Base-by-base conservation (phyloP, 306 rosid genomes). In the Trifolium pratense region DNA sequence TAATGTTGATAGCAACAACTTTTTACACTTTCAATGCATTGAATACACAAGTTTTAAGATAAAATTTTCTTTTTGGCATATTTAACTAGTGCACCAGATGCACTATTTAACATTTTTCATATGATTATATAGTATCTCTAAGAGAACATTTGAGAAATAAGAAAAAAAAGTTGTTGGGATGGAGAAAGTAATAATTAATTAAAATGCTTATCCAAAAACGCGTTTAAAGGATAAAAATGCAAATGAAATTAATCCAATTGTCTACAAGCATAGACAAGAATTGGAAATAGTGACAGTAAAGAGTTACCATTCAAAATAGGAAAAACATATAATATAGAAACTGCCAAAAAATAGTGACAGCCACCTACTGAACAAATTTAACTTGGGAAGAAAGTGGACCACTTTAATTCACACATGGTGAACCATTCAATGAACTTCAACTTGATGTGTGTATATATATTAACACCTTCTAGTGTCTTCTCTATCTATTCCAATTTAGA, bases 311-410 rank as follows among this genome's bases (percentile, higher is more conserved):
- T 52, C 34, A 31, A 59, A 80, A 15, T n/a, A 51, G 62, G 65
- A 61, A 62, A 75, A 39, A 29, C 66, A 75, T 62, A 68, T 26
- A 42, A 75, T 61, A 29, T 71, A 69, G 75, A 75, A 85, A 76
- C 69, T 75, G 82, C 67, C 79, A 71, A 72, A 76, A 32, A 17
- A 43, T 17, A 21, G 70, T 65, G 70, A 65, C 55, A 65, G 7
- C 36, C 70, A 40, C 70, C 32, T 53, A 65, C 53, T 40, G 7
- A 61, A 32, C 66, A 32, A 32, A 61, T 61, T 61, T 61, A 34
- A 61, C 45, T 61, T 13, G 37, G 39, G 7, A 34, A 31, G 4
- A 6, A 17, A 16, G 68, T 20, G 55, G 70, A 65, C 70, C 70
- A 65, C 53, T 56, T 29, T 4, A 29, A 29, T 29, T 29, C 32